Base-by-base conservation (phyloP, 2,329 filamentous ascomycete genomes). In the Cryphonectria naterciae region DNA sequence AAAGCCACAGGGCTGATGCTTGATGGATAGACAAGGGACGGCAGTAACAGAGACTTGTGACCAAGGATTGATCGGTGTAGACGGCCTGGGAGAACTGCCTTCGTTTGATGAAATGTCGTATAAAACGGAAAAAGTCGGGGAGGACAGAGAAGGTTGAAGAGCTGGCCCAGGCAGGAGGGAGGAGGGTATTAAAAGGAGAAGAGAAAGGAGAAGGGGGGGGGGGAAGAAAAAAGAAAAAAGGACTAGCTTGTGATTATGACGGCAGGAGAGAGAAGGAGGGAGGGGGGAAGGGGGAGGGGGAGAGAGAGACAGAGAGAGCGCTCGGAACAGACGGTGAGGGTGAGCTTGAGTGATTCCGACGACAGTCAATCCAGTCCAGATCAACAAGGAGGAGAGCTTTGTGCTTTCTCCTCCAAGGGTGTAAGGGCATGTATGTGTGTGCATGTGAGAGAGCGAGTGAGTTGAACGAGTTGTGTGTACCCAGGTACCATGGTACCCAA, bases 1-100 rank as follows among this genome's bases (percentile, higher is more conserved):
- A 25, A 65, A 43, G 35, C 56, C 68, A 56, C 68, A 70, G 68
- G 68, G 68, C 68, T 67, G 64, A 70, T 70, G 68, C 68, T 67
- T 66, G 68, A 25, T 52, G 32, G 41, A 52, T n/a, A 39, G 46
- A 65, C 19, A 32, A 65, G 25, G 35, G 46, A 41, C 11, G 19
- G 32, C 39, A 10, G 49, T 46, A 11, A 58, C n/a, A 41, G 54
- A 28, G 28, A 56, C 22, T 17, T 19, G 22, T 35, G n/a, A n/a
- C 32, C 37, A 62, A 35, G 28, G 32, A 0, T 19, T 19, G 37
- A 39, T 39, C 37, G 37, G 13, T 39, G 37, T 39, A 39, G 8
- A 39, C 37, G 8, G 10, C 37, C 37, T 11, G 37, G 37, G 37
- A 39, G 2, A 39, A 39, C 56, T 15, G 35, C 15, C 13, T 15